Evolutionary conservation across 768 basidiomycete genomes (phyloP), one percentile per base, ranked within the genome.

Genomic region (Clathrus columnatus): DNA sequence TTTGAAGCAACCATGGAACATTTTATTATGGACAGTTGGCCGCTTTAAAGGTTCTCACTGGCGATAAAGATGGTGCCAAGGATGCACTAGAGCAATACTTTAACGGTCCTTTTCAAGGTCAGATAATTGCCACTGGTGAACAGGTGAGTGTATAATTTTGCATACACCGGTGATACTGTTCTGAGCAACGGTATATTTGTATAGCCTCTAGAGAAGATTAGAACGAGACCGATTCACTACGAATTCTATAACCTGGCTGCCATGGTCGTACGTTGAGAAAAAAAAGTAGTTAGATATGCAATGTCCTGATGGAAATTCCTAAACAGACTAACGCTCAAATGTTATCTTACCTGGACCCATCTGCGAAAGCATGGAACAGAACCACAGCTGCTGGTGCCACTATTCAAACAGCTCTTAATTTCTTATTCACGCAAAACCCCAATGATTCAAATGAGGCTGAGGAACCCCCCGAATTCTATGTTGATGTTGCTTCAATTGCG

Each of bases 1-100:
- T n/a, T n/a, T n/a, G n/a, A 36, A 85, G 83, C 61, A 86, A 86
- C 60, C 84, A 85, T 60, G 83, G 81, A 27, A 72, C 78, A 0
- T 86, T 79, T 66, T 85, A 78, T 64, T 78, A 72, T 61, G 79
- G 77, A 59, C 83, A 87, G 62, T 69, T 80, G 0, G 75, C 78
- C 0, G 72, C 82, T 0, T 65, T 83, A 42, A 78, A 82, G 61
- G 64, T 84, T 36, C 63, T 85, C 10, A 70, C 76, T 24, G 74
- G 75, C 46, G 77, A 85, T 64, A 64, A 65, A 4, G 57, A 63
- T 7, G 81, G 79, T 17, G 82, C 83, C 3, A 66, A 69, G 46
- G 63, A 69, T 23, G 71, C 73, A 16, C 72, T 78, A 0, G 63
- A 75, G 24, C 70, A 67, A 0, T 85, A 78, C 62, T 85, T 84